Conservation (phyloP, 345 rosid genomes). For the Eucalyptus viminalis region DNA sequence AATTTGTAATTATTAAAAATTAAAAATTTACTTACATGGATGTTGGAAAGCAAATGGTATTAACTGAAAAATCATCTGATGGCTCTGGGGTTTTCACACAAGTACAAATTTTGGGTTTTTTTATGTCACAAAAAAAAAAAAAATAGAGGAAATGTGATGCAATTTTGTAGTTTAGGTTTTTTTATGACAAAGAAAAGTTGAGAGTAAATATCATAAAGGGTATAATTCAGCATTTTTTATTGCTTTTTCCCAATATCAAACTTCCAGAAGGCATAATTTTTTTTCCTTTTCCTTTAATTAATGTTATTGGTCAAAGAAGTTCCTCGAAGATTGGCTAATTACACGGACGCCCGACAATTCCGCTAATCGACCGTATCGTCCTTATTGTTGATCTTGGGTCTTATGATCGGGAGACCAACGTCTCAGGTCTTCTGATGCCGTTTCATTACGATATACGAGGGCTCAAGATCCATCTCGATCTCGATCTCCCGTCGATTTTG, state of each 20-base stretch:
- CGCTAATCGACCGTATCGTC: background rate
- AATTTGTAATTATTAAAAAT: no score
- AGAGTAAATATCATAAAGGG: background rate
- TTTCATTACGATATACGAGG: background rate
- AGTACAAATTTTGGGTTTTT: background rate
- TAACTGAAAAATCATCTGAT: no score
- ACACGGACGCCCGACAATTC: background rate
- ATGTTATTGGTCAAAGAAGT: background rate
- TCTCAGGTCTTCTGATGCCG: background rate
- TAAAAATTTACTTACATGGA: no score
- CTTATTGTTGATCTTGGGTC: background rate
- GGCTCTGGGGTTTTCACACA: no score
- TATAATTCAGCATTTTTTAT: no score
- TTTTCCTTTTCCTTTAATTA: background rate
- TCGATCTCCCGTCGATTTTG: background rate
- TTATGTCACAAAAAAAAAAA: background rate
- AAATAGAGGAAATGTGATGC: no score
- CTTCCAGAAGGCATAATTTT: background rate
- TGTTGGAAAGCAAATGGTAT: background rate
- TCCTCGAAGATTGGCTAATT: background rate
- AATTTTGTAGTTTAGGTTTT: no score
- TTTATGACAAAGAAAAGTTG: no score
- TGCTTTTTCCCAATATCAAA: background rate
- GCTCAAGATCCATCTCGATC: background rate
- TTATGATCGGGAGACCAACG: background rate